A percentile compares a stretch with the other conserved stretches of the same genome.
Evolutionary conservation across 2,329 filamentous ascomycete species (phyloP).

Genomic region (Paramyrothecium sp.): DNA sequence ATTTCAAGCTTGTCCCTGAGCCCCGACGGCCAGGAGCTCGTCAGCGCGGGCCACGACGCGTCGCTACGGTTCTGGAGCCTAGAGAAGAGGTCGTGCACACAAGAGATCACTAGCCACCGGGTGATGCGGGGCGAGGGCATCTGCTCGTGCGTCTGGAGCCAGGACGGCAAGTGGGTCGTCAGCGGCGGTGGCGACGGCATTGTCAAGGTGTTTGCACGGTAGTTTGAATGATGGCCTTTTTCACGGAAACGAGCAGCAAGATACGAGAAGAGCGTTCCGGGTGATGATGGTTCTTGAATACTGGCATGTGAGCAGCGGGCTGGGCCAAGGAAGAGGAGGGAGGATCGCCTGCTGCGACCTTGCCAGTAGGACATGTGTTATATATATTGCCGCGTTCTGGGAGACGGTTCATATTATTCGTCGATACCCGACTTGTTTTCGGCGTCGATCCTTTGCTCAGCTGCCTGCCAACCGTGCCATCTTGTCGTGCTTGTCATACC

Average conservation of each 20-base stretch:
- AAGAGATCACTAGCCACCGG: constrained; percentile 90
- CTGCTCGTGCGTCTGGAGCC: constrained; percentile 92
- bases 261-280: too few species aligned
- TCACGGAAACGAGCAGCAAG: too few species aligned
- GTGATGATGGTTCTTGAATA: not conserved
- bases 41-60: constrained; percentile 94
- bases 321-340: not conserved
- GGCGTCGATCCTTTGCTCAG: not conserved
- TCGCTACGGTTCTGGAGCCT: constrained; percentile 96
- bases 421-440: not conserved
- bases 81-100: constrained; percentile 91
- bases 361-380: not conserved
- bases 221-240: constrained; percentile 4
- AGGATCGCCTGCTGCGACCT: not conserved
- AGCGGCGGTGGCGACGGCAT: constrained; percentile 93
- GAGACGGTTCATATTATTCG: not conserved
- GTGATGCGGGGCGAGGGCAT: constrained; percentile 96
- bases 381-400: not conserved
- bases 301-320: not conserved
- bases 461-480: too few species aligned
- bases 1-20: constrained; percentile 91
- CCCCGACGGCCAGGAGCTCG: constrained; percentile 89
- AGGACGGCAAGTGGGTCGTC: constrained; percentile 91
- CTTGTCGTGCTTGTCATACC: too few species aligned
- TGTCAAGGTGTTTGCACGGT: constrained; percentile 83